phyloP scores from a whole-genome alignment of 2,329 filamentous ascomycete species.

The Coniochaeta ligniaria region DNA sequence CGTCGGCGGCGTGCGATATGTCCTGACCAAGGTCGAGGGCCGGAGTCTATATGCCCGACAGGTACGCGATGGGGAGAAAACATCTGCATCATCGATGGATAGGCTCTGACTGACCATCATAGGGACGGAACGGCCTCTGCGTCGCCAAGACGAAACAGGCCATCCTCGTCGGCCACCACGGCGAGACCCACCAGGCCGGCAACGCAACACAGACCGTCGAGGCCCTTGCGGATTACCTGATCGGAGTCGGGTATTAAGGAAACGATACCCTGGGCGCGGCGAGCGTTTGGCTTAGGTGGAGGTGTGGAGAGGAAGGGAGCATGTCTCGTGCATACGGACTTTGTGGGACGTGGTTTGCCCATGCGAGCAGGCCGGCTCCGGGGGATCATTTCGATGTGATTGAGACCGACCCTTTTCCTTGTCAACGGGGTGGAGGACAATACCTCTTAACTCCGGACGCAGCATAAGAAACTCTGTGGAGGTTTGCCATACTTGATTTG shows the following conservation, averaged over 20 bases:
- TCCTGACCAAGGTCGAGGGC: constrained; percentile 69
- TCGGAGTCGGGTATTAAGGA: constrained; percentile 66
- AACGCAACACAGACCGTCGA: constrained; percentile 74
- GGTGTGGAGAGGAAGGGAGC: not conserved
- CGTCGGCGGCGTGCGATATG: constrained; percentile 69
- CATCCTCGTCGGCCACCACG: constrained; percentile 83
- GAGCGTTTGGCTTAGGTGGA: constrained; percentile 11
- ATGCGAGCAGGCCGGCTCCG: not conserved
- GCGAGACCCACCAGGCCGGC: constrained; percentile 64
- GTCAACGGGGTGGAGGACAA: not conserved
- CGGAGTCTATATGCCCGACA: constrained; percentile 79
- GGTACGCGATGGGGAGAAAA: constrained; percentile 39
- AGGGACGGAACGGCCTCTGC: constrained; percentile 72
- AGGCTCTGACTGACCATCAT: not conserved
- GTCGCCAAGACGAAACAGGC: constrained; percentile 84
- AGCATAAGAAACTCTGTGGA: not conserved
- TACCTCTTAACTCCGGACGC: not conserved
- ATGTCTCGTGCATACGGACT: not conserved
- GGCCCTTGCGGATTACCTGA: constrained; percentile 80
- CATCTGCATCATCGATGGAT: not conserved
- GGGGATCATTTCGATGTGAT: not conserved
- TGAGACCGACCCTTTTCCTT: not conserved
- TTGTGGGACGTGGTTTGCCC: not conserved
- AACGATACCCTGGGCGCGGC: not conserved
- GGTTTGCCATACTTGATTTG: not conserved